Percentiles rank a stretch among this genome's conserved stretches.
Evolutionary conservation across 2,329 filamentous ascomycete genomes (phyloP).

Genomic region (Neopestalotiopsis sp.): DNA sequence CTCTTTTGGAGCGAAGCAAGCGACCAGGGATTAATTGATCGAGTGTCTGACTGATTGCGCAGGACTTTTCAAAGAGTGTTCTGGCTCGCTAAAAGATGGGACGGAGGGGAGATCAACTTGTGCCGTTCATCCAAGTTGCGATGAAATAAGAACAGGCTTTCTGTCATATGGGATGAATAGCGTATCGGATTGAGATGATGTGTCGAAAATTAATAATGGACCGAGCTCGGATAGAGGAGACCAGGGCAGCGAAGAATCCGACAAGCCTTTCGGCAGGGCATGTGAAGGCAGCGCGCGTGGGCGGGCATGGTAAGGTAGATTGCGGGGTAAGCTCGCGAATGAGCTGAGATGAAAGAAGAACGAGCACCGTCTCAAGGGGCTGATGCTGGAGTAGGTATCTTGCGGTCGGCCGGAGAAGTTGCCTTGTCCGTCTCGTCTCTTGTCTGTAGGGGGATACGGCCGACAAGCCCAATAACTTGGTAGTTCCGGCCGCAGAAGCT

Average conservation of each 20-base stretch:
- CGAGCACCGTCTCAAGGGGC: slow-evolving; percentile 4
- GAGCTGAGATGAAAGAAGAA: not conserved
- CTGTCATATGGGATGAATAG: slow-evolving; percentile 1
- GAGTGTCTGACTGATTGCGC: too few species aligned
- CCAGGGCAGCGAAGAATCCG: not conserved
- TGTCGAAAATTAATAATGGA: slow-evolving; percentile 4
- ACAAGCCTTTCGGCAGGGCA: not conserved
- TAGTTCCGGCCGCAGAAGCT: not conserved
- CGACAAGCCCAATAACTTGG: not conserved
- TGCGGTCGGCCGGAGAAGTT: not conserved
- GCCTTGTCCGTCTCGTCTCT: not conserved
- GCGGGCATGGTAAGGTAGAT: not conserved
- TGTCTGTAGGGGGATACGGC: not conserved
- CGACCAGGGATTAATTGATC: not conserved
- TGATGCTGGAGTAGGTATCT: not conserved
- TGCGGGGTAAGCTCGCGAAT: not conserved
- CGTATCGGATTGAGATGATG: not conserved
- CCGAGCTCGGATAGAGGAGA: slow-evolving; percentile 1
- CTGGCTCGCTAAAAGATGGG: not conserved
- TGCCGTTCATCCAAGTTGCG: not conserved
- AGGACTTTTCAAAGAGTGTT: not conserved
- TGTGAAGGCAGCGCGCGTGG: not conserved
- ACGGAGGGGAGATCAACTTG: not conserved
- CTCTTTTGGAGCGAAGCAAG: not conserved
- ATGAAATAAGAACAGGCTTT: slow-evolving; percentile 6